phyloP scores from a whole-genome alignment of 371 early-diverging fungal species.

The Cokeromyces recurvatus region DNA sequence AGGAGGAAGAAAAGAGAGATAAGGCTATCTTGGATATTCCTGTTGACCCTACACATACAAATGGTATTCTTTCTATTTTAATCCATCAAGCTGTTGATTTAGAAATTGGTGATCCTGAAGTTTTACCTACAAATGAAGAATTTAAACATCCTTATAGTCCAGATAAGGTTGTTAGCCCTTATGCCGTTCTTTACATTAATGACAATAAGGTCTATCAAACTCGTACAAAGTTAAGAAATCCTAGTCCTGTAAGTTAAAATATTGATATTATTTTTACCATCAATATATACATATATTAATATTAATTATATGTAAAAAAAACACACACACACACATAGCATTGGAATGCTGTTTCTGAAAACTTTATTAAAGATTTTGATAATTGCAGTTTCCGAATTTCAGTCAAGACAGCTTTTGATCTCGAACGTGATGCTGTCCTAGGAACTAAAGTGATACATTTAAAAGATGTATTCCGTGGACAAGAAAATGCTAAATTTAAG shows the following conservation, averaged over 20 bases:
- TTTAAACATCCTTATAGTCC: conserved; percentile 40
- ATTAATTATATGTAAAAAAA: too few species aligned
- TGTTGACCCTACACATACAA: conserved; percentile 22
- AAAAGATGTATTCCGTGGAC: conserved; percentile 23
- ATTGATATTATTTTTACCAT: neutral
- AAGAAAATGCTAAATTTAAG: conserved; percentile 24
- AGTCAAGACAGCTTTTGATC: conserved; percentile 27
- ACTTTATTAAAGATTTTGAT: conserved; percentile 26
- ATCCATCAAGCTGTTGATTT: conserved; percentile 38
- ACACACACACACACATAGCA: too few species aligned
- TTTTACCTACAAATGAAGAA: conserved; percentile 21
- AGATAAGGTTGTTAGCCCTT: conserved; percentile 30
- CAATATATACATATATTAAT: neutral
- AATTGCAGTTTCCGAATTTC: conserved; percentile 22
- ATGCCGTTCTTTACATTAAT: conserved; percentile 35
- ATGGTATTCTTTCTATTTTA: conserved; percentile 31
- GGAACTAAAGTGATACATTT: conserved; percentile 22
- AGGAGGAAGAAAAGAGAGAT: conserved; percentile 10
- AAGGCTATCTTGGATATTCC: neutral
- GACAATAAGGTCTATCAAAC: conserved; percentile 38
- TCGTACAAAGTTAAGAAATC: conserved; percentile 28
- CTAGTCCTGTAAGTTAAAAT: conserved; percentile 28
- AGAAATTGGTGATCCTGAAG: conserved; percentile 30
- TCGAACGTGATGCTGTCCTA: conserved; percentile 37
- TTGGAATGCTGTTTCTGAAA: conserved; percentile 39